These are phyloP conservation scores for Aquilaria malaccensis DNA, from an alignment of 345 rosid genomes.

Conservation along the genomic window DNA sequence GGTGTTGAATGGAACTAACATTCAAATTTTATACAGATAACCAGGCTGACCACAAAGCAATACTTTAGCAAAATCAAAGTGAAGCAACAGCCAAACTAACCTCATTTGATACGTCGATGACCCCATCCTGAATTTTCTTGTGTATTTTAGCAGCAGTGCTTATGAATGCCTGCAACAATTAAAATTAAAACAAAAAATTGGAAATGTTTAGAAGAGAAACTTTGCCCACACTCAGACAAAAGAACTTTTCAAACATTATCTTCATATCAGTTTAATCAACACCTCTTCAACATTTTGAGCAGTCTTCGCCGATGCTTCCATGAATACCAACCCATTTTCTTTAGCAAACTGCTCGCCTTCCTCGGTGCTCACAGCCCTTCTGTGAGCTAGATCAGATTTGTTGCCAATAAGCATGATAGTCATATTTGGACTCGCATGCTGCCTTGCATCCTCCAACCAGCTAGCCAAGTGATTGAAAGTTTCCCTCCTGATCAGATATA, in stretches of 20 bases:
- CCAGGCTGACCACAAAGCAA: too few species aligned
- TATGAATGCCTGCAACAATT: slow-evolving; percentile 49
- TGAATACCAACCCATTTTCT: slow-evolving; percentile 67
- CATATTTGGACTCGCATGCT: slow-evolving; percentile 82
- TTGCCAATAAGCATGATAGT: slow-evolving; percentile 71
- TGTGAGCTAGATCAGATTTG: slow-evolving; percentile 67
- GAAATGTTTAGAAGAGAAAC: too few species aligned
- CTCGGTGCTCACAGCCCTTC: slow-evolving; percentile 71
- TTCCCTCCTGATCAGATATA: slow-evolving; percentile 39
- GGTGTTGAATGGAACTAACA: too few species aligned
- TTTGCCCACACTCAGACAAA: neutral
- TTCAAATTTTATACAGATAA: too few species aligned
- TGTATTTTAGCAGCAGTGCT: slow-evolving; percentile 68
- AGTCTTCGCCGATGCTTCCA: slow-evolving; percentile 82
- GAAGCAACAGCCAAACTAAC: slow-evolving; percentile 21
- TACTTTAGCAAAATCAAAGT: too few species aligned
- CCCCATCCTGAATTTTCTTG: slow-evolving; percentile 78
- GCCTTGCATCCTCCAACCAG: slow-evolving; percentile 81
- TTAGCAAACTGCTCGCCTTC: slow-evolving; percentile 77
- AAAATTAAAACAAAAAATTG: neutral
- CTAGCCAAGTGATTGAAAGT: slow-evolving; percentile 68
- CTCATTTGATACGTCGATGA: slow-evolving; percentile 69
- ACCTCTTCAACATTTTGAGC: slow-evolving; percentile 86
- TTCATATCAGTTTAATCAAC: neutral
- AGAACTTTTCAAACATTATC: too few species aligned